Conservation (phyloP, 805 yeast genomes). For the Cyberlindnera mycetangii region DNA sequence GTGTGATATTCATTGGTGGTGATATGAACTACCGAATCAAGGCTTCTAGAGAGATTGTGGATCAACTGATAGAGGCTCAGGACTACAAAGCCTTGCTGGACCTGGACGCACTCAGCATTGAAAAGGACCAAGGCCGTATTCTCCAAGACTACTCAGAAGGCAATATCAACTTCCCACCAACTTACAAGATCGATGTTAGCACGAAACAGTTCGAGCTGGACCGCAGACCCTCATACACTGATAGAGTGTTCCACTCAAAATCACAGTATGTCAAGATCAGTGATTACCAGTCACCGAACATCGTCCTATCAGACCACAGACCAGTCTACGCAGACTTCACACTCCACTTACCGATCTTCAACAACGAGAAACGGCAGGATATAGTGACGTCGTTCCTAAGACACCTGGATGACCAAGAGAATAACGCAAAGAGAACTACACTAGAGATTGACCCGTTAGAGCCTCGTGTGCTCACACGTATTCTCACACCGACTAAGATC, state of each 20-base stretch:
- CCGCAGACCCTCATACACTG: slow-evolving; percentile 59
- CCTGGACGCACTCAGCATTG: slow-evolving; percentile 42
- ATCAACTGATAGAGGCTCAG: slow-evolving; percentile 28
- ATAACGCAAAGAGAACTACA: slow-evolving; percentile 37
- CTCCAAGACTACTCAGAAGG: slow-evolving; percentile 48
- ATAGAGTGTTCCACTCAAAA: slow-evolving; percentile 45
- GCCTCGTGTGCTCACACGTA: slow-evolving; percentile 29
- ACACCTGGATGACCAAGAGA: slow-evolving; percentile 42
- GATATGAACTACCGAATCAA: slow-evolving; percentile 52
- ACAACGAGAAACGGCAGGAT: slow-evolving; percentile 34
- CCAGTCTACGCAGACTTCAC: slow-evolving; percentile 46
- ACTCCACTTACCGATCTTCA: slow-evolving; percentile 33
- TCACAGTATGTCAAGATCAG: slow-evolving; percentile 28
- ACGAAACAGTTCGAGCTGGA: slow-evolving; percentile 27
- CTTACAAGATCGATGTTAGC: slow-evolving; percentile 41
- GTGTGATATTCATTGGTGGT: slow-evolving; percentile 43
- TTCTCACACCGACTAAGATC: slow-evolving; percentile 26
- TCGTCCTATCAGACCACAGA: slow-evolving; percentile 48
- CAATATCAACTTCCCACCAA: slow-evolving; percentile 47
- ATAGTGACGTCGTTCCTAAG: slow-evolving; percentile 37
- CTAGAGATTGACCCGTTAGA: slow-evolving; percentile 36
- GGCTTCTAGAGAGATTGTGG: slow-evolving; percentile 30
- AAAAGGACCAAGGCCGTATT: slow-evolving; percentile 33
- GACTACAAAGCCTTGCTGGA: slow-evolving; percentile 36
- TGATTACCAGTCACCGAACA: slow-evolving; percentile 25